Conservation (phyloP, 1,139 yeast species). For the Candida smagusa region DNA sequence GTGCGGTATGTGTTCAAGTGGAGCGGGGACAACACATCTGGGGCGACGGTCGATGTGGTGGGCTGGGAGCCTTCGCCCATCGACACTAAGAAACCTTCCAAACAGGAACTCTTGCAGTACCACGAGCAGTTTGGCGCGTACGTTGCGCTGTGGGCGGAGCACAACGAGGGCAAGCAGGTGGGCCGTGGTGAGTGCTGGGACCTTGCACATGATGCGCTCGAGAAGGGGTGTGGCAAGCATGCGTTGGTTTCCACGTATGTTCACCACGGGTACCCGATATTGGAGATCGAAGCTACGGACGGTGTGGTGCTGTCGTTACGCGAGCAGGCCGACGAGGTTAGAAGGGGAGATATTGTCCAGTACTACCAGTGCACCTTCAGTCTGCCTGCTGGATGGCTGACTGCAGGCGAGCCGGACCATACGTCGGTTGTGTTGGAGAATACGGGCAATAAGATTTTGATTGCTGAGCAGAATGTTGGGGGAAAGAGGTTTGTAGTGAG, state of each 20-base stretch:
- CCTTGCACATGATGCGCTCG: constrained; percentile 61
- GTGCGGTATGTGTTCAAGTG: constrained; percentile 46
- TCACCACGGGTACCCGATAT: constrained; percentile 58
- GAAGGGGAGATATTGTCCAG: constrained; percentile 44
- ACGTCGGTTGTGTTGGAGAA: constrained; percentile 56
- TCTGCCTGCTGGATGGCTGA: constrained; percentile 23
- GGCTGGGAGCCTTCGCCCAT: constrained; percentile 53
- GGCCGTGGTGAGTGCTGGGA: constrained; percentile 84
- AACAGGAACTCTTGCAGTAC: constrained; percentile 35
- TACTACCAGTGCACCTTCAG: constrained; percentile 43
- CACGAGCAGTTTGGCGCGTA: constrained; percentile 47
- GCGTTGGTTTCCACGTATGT: constrained; percentile 57
- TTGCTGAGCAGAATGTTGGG: constrained; percentile 63
- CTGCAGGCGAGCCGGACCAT: constrained; percentile 64
- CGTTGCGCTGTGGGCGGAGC: constrained; percentile 65
- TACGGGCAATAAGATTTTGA: constrained; percentile 28
- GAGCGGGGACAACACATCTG: constrained; percentile 25
- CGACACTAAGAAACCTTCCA: constrained; percentile 27
- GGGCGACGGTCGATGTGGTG: constrained; percentile 27
- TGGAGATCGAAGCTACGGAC: constrained; percentile 28
- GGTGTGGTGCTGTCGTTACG: constrained; percentile 15
- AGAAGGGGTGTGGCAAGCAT: constrained; percentile 57
- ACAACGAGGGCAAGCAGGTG: constrained; percentile 50
- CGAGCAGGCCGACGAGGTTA: constrained; percentile 32
- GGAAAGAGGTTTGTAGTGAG: constrained; percentile 47